Conservation (phyloP, 73 alveolate genomes). For the Paramecium pentaurelia region DNA sequence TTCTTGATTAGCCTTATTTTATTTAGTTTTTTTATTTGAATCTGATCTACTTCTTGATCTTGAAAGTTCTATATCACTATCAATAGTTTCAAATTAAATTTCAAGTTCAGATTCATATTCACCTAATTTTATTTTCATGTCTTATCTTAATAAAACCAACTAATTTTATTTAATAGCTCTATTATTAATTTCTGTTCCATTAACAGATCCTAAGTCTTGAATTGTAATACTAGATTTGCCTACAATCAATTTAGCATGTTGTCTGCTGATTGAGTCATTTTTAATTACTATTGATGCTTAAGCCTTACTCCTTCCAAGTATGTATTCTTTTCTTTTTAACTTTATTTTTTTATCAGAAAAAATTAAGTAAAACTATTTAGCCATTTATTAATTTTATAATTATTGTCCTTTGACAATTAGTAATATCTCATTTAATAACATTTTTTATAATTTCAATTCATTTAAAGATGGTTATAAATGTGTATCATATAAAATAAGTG, state of each 20-base stretch:
- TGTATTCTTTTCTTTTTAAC: background rate
- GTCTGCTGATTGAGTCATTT: background rate
- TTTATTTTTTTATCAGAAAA: background rate
- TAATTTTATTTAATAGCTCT: background rate
- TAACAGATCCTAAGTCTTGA: constrained; percentile 1
- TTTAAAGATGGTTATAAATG: background rate
- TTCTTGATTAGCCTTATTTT: background rate
- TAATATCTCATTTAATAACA: background rate
- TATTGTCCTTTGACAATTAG: background rate
- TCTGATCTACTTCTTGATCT: background rate
- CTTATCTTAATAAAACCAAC: background rate
- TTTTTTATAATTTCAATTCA: background rate
- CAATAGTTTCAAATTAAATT: background rate
- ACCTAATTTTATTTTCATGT: background rate
- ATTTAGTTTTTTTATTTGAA: background rate
- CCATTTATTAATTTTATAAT: background rate
- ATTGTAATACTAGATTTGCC: constrained; percentile 34
- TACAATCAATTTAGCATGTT: constrained; percentile 6
- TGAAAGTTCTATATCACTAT: constrained; percentile 1
- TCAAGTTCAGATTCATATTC: background rate
- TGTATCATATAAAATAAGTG: background rate
- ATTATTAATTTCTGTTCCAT: background rate
- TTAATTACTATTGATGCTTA: background rate
- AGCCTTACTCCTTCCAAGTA: constrained; percentile 13
- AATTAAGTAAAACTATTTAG: constrained; percentile 18